phyloP scores from a whole-genome alignment of 129 eudicot genomes.

The Calendula officinalis region DNA sequence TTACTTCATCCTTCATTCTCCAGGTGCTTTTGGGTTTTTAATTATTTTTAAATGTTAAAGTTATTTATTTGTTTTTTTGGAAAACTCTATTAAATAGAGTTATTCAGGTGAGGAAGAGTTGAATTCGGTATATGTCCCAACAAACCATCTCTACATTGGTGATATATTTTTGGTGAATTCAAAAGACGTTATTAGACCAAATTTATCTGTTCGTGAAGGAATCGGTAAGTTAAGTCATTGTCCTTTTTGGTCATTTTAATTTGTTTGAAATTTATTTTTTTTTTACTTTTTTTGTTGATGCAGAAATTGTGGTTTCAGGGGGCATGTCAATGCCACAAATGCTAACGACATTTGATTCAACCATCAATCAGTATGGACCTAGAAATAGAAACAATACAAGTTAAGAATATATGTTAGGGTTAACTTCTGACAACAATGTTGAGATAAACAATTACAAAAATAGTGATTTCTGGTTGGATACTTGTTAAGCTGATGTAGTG shows the following conservation, averaged over 20 bases:
- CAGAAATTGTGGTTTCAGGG: slow-evolving; percentile 91
- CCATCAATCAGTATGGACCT: slow-evolving; percentile 48
- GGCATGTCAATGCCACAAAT: slow-evolving; percentile 96
- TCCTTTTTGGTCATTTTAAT: not conserved
- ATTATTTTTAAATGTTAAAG: not conserved
- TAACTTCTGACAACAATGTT: slow-evolving; percentile 15
- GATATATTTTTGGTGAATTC: slow-evolving; percentile 75
- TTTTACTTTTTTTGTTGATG: slow-evolving; percentile 22
- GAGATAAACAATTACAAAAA: slow-evolving; percentile 1
- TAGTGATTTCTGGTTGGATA: slow-evolving; percentile 16
- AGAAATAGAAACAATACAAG: slow-evolving; percentile 54
- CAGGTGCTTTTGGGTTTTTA: slow-evolving; percentile 43
- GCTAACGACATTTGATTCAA: slow-evolving; percentile 63
- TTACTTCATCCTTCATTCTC: slow-evolving; percentile 70
- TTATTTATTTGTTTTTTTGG: not conserved
- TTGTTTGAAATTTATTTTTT: not conserved
- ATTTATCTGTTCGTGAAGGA: slow-evolving; percentile 84
- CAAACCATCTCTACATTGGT: slow-evolving; percentile 83
- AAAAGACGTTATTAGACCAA: slow-evolving; percentile 68
- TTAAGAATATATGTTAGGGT: slow-evolving; percentile 14
- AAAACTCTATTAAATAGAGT: slow-evolving; percentile 34
- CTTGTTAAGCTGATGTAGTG: slow-evolving; percentile 13
- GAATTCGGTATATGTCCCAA: slow-evolving; percentile 75
- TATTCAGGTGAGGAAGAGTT: slow-evolving; percentile 72
- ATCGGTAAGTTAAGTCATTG: slow-evolving; percentile 54